A percentile compares a stretch with the other conserved stretches of the same genome.
Conservation (phyloP, 1,284 basidiomycete species). For the Ceratobasidium sp. region DNA sequence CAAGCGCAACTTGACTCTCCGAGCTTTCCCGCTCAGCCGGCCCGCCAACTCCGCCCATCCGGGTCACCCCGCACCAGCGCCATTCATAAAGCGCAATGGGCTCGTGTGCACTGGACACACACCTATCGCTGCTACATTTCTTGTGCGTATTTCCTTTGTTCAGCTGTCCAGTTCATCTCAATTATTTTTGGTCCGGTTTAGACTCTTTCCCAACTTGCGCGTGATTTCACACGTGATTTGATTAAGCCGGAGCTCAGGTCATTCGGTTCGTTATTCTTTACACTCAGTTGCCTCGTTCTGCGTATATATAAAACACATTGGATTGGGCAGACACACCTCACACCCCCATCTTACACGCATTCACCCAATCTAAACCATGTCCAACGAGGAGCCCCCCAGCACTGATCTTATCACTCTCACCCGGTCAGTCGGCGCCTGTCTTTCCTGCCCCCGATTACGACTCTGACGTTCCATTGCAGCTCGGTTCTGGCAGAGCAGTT, state of each 20-base stretch:
- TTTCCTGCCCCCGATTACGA: background rate
- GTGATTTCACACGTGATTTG: slow-evolving; percentile 37
- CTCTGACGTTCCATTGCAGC: slow-evolving; percentile 52
- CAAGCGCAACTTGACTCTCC: slow-evolving; percentile 14
- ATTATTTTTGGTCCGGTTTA: slow-evolving; percentile 1
- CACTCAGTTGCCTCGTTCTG: background rate
- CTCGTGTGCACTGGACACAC: too few relatives aligned
- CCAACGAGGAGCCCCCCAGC: slow-evolving; percentile 69
- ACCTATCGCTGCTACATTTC: background rate
- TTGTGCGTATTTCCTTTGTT: background rate
- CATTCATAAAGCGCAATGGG: slow-evolving; percentile 27
- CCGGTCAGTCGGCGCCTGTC: slow-evolving; percentile 58
- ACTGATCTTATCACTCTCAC: slow-evolving; percentile 92
- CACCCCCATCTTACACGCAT: slow-evolving; percentile 19
- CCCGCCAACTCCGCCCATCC: slow-evolving; percentile 35
- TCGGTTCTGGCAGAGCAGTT: slow-evolving; percentile 86
- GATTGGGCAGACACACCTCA: slow-evolving; percentile 3
- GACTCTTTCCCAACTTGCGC: background rate
- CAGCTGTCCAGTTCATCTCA: background rate
- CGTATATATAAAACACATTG: slow-evolving; percentile 23
- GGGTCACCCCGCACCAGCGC: slow-evolving; percentile 16
- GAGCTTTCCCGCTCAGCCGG: slow-evolving; percentile 32
- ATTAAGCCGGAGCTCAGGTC: slow-evolving; percentile 27
- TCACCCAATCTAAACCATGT: slow-evolving; percentile 26
- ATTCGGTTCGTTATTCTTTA: background rate